Evolutionary conservation across 1,139 yeast genomes (phyloP), one percentile per base, ranked within the genome.

Genomic region (Kurtzmaniella quercitrusa): DNA sequence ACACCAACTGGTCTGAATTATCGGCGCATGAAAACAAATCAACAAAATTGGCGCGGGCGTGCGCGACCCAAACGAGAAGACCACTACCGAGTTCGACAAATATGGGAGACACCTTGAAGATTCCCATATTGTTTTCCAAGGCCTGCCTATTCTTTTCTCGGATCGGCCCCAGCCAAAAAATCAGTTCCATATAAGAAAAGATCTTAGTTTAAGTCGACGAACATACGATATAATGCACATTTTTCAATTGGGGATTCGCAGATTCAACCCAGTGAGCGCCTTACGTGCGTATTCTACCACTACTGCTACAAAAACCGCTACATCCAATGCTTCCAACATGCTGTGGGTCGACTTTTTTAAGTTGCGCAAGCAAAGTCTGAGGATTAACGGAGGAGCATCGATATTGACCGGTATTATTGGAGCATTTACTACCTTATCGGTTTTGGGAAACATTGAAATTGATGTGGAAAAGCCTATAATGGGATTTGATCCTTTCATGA

Each of bases 401-500:
- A 63, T 76, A 1, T 58, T 82, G 44, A 82, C 96, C 2, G 86
- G 94, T 1, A 43, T 84, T 14, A 56, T 75, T 3, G 93, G 95
- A 3, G 80, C 88, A 20, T 69, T 75, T n/a, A 59, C 74, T 3
- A 85, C 97, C 2, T 86, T 93, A 78, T 78, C 78, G 1, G 83
- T 81, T 55, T 71, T 91, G 47, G 84, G 96, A 33, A 85, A 86
- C 56, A 71, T 86, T 49, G 91, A 85, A 54, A 78, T 93, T 47
- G 95, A 88, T 58, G 84, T 89, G 33, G 88, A 95, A 42, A 84
- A 86, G 57, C 78, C 80, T 47, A 76, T 89, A 37, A 77, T 86
- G 61, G 97, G 98, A 6, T 73, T 91, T 51, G 98, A 93, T 59
- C 91, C 96, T 12, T 70, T 88, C 51, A 78, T 87, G 63, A 87